A percentile compares a stretch with the other conserved stretches of the same genome.
phyloP scores from a whole-genome alignment of 2,329 filamentous ascomycete genomes.

The Colletotrichum sp. region DNA sequence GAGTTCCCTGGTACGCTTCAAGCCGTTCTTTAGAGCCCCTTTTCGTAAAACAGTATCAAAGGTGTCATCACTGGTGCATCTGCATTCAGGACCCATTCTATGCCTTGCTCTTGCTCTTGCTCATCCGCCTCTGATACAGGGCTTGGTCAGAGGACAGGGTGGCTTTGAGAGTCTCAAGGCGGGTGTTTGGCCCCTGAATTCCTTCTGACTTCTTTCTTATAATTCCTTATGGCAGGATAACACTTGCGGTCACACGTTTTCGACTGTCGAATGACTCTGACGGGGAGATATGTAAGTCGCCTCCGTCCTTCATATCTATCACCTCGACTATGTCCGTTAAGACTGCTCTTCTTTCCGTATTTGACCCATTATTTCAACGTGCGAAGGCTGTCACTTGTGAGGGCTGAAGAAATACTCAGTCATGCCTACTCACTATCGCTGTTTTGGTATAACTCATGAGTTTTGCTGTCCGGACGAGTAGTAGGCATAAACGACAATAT shows the following conservation, averaged over 20 bases:
- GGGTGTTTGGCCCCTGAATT: not conserved
- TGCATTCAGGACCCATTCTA: not conserved
- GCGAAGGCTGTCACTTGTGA: not conserved
- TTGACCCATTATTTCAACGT: not conserved
- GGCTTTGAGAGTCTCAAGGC: fast-evolving
- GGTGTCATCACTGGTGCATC: not conserved
- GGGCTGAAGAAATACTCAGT: not conserved
- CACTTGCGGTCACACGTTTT: not conserved
- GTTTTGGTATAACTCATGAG: not conserved
- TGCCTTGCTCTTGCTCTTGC: not conserved
- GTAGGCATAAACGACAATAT: not conserved
- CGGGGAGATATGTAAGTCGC: not conserved
- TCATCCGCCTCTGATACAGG: not conserved
- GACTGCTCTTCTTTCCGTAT: not conserved
- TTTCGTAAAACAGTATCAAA: not conserved
- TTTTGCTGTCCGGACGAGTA: not conserved
- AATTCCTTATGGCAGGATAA: not conserved
- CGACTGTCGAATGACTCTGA: not conserved
- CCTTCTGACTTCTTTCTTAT: not conserved
- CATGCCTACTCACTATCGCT: fast-evolving
- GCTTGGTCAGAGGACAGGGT: not conserved
- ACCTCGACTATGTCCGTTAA: no score
- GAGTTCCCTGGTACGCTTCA: fast-evolving
- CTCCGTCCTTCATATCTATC: not conserved
- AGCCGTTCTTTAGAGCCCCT: fast-evolving